phyloP scores from a whole-genome alignment of 352 stramenopile genomes.

The Globisporangium sylvaticum region DNA sequence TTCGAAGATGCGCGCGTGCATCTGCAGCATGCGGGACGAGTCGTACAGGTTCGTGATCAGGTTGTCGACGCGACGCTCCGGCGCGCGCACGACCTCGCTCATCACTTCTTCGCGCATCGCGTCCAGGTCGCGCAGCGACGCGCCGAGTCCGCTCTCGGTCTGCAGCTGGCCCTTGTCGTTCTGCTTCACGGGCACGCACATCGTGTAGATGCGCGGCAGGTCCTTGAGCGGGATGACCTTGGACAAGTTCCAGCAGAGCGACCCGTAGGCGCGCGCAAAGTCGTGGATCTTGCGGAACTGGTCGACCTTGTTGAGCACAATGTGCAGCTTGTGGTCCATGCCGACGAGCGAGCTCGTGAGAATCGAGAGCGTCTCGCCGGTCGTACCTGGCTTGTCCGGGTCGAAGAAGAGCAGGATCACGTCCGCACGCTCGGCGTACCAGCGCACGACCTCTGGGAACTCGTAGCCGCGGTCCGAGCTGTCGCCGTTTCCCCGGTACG shows the following conservation, averaged over 20 bases:
- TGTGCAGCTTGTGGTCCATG: slow-evolving; percentile 99
- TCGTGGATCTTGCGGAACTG: slow-evolving; percentile 99
- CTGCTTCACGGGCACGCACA: slow-evolving; percentile 95
- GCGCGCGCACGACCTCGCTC: slow-evolving; percentile 96
- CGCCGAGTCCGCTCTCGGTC: slow-evolving; percentile 51
- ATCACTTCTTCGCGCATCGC: slow-evolving; percentile 96
- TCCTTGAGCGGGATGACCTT: slow-evolving; percentile 99
- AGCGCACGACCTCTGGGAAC: slow-evolving; percentile 95
- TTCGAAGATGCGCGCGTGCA: slow-evolving; percentile 91
- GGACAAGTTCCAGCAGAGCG: slow-evolving; percentile 98
- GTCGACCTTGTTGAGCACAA: slow-evolving; percentile 99
- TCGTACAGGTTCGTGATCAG: slow-evolving; percentile 98
- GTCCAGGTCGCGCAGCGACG: slow-evolving; percentile 93
- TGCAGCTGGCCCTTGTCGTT: slow-evolving; percentile 37
- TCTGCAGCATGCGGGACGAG: slow-evolving; percentile 89
- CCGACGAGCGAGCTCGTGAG: slow-evolving; percentile 95
- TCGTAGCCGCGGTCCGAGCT: slow-evolving; percentile 94
- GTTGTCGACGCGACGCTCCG: slow-evolving; percentile 98
- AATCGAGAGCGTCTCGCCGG: slow-evolving; percentile 97
- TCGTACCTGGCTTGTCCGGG: slow-evolving; percentile 99
- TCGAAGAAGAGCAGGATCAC: slow-evolving; percentile 99
- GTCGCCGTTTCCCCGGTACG: slow-evolving; percentile 39
- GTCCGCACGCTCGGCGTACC: slow-evolving; percentile 98
- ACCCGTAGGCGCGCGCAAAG: slow-evolving; percentile 98
- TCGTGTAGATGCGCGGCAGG: slow-evolving; percentile 99